A percentile compares a stretch with the other conserved stretches of the same genome.
phyloP scores from a whole-genome alignment of 805 yeast genomes.

The Candida manassasensis region DNA sequence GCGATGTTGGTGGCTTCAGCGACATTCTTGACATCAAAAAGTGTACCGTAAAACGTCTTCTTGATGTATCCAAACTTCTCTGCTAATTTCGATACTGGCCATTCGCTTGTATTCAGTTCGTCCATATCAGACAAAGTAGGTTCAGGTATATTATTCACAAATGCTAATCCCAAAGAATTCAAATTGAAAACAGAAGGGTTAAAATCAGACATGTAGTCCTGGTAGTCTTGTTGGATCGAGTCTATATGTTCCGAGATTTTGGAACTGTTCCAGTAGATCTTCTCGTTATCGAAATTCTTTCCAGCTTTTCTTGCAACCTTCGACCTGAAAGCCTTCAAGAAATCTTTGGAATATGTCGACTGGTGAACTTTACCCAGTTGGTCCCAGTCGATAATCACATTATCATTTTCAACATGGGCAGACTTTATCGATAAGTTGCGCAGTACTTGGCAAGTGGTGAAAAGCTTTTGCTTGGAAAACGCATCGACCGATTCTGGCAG shows the following conservation, averaged over 20 bases:
- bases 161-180: constrained; percentile 53
- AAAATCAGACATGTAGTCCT: constrained; percentile 38
- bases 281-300: constrained; percentile 30
- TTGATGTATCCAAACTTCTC: constrained; percentile 62
- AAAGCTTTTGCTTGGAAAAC: constrained; percentile 54
- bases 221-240: constrained; percentile 25
- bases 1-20: constrained; percentile 61
- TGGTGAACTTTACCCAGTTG: constrained; percentile 18
- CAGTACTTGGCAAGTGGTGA: constrained; percentile 52
- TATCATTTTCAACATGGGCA: constrained; percentile 27
- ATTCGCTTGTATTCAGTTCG: constrained; percentile 35
- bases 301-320: constrained; percentile 29
- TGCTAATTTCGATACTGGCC: constrained; percentile 41
- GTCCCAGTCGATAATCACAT: constrained; percentile 39
- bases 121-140: constrained; percentile 29
- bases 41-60: constrained; percentile 65
- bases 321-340: constrained; percentile 42
- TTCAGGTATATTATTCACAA: constrained; percentile 50
- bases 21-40: constrained; percentile 59
- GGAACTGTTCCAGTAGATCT: constrained; percentile 35
- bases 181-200: constrained; percentile 39
- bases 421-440: constrained; percentile 30
- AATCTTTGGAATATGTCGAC: constrained; percentile 40
- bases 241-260: constrained; percentile 7
- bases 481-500: constrained; percentile 48